Evolutionary conservation across 2,329 filamentous ascomycete genomes (phyloP).

Genomic region (Penicillium nordicum): DNA sequence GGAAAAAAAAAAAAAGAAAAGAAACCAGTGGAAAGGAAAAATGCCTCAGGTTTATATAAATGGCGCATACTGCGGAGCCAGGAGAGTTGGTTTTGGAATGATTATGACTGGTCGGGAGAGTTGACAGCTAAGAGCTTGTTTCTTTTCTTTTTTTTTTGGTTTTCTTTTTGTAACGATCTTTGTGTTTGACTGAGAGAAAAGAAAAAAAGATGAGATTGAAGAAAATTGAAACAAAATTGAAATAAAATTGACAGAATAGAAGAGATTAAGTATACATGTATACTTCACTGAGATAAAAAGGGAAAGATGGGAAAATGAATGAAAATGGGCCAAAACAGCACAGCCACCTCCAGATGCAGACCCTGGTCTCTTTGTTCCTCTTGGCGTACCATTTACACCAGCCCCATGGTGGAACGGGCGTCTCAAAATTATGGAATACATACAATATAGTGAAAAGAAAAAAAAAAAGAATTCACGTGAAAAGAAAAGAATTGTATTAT

Average conservation of each 20-base stretch:
- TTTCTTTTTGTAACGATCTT: neutral
- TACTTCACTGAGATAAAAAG: neutral
- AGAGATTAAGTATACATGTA: too few species aligned
- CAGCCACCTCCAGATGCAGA: constrained; percentile 22
- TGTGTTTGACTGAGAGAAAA: neutral
- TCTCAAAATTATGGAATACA: neutral
- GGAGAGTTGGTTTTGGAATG: neutral
- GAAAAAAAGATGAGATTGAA: neutral
- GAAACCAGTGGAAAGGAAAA: constrained; percentile 23
- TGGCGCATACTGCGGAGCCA: constrained; percentile 18
- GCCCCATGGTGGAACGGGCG: constrained; percentile 16
- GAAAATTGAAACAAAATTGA: neutral
- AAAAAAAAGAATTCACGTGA: too few species aligned
- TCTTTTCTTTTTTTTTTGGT: neutral
- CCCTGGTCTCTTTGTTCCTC: neutral
- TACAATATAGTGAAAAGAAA: too few species aligned
- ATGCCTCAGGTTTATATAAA: constrained; percentile 26
- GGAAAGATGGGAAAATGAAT: neutral
- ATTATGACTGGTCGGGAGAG: neutral
- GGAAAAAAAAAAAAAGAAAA: neutral
- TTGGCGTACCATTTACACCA: neutral
- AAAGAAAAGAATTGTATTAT: too few species aligned
- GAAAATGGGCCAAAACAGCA: constrained; percentile 4
- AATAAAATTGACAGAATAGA: neutral
- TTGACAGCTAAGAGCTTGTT: neutral